Percentiles rank a stretch among this genome's conserved stretches.
Conservation (phyloP, 202 grass and related monocot species). For the Setaria viridis region DNA sequence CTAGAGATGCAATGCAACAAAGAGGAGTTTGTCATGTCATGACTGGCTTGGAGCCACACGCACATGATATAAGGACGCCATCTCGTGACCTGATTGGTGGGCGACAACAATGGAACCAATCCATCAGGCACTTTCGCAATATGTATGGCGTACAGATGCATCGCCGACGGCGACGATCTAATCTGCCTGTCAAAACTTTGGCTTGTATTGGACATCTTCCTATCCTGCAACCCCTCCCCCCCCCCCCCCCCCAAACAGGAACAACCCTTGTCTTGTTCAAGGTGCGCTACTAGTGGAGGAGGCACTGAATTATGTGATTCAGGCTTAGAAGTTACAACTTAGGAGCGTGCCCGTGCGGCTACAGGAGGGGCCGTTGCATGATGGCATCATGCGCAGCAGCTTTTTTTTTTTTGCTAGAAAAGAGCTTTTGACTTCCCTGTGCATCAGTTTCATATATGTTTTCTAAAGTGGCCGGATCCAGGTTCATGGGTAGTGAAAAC, state of each 20-base stretch:
- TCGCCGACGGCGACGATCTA: conserved; percentile 30
- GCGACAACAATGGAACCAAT: conserved; percentile 35
- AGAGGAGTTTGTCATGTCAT: conserved; percentile 31
- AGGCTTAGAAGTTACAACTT: background rate
- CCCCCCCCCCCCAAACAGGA: background rate
- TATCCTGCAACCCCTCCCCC: background rate
- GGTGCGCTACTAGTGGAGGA: conserved; percentile 12
- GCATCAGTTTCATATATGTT: conserved; percentile 12
- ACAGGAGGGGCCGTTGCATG: background rate
- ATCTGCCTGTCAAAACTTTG: conserved; percentile 8
- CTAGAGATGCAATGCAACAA: conserved; percentile 8
- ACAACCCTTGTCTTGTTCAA: conserved; percentile 13
- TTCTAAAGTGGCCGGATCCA: background rate
- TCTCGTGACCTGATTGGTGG: conserved; percentile 47
- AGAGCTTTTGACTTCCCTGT: background rate
- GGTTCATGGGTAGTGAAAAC: background rate
- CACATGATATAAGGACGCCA: background rate
- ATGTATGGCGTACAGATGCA: conserved; percentile 15
- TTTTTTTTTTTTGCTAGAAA: conserved; percentile 2
- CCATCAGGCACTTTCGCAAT: conserved; percentile 33
- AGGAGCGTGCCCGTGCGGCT: background rate
- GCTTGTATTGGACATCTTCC: background rate
- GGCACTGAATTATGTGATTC: background rate
- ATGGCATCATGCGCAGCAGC: conserved; percentile 3
- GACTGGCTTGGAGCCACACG: background rate